Evolutionary conservation across 257 asterid genomes (phyloP).

Genomic region (Solanum paucissectum): DNA sequence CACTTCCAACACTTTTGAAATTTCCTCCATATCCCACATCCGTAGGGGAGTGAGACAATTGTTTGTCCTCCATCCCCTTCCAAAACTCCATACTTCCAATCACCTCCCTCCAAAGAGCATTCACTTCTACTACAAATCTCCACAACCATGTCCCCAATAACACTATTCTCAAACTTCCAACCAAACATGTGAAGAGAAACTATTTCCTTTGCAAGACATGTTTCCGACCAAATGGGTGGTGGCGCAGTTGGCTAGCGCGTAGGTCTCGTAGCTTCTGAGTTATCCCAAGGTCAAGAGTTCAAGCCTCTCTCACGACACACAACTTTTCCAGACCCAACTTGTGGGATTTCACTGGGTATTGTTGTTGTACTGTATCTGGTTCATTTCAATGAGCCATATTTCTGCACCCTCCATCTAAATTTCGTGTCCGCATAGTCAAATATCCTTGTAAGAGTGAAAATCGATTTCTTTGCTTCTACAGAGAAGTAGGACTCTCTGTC

Average conservation of each 20-base stretch:
- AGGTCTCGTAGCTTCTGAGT: slow-evolving; percentile 76
- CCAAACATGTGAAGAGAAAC: background rate
- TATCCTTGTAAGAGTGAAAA: background rate
- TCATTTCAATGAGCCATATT: background rate
- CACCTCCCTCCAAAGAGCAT: background rate
- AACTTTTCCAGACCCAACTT: background rate
- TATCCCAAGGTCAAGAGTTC: background rate
- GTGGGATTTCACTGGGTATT: background rate
- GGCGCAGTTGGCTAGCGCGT: slow-evolving; percentile 99
- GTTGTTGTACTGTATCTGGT: background rate
- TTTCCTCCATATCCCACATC: background rate
- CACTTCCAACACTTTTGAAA: background rate
- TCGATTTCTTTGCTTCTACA: background rate
- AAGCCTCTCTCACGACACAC: background rate
- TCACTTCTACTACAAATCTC: background rate
- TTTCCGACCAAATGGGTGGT: slow-evolving; percentile 41
- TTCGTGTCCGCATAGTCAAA: background rate
- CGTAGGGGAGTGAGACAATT: background rate
- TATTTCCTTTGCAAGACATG: background rate
- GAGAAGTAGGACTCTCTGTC: background rate
- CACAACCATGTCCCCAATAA: background rate
- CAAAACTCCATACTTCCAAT: background rate
- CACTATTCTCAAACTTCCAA: background rate
- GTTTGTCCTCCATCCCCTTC: background rate
- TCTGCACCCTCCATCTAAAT: background rate